Percentiles rank a stretch among this genome's conserved stretches.
Conservation (phyloP, 1,139 yeast genomes). For the Blastobotrys persicus region DNA sequence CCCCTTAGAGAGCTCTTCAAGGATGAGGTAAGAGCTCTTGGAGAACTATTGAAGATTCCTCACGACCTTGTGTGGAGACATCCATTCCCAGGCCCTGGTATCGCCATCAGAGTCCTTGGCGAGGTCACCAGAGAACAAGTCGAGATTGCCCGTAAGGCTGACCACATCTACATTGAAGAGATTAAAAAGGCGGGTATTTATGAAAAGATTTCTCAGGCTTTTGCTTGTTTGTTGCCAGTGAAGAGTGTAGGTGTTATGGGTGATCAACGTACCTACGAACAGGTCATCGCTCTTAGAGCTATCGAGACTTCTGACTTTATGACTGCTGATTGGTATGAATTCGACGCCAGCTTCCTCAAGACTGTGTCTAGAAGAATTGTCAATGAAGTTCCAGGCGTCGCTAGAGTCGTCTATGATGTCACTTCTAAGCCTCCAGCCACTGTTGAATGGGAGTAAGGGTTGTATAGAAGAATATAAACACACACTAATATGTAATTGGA, state of each 20-base stretch:
- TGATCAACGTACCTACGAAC: conserved; percentile 98
- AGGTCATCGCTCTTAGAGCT: conserved; percentile 97
- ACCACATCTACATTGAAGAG: conserved; percentile 91
- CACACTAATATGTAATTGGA: neutral
- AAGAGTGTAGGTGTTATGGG: conserved; percentile 99
- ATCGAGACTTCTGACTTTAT: conserved; percentile 96
- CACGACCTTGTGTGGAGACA: conserved; percentile 99
- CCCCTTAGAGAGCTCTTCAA: conserved; percentile 97
- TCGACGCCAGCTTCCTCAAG: conserved; percentile 90
- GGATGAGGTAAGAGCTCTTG: conserved; percentile 96
- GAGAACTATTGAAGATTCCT: conserved; percentile 92
- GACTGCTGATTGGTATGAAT: conserved; percentile 99
- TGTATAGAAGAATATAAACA: neutral
- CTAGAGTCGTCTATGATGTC: conserved; percentile 97
- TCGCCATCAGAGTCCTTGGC: conserved; percentile 96
- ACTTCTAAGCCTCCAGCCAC: conserved; percentile 99
- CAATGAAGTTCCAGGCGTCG: conserved; percentile 98
- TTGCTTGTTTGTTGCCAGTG: conserved; percentile 95
- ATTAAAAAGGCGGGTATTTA: conserved; percentile 90
- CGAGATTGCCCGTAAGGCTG: conserved; percentile 96
- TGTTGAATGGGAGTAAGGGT: conserved; percentile 90
- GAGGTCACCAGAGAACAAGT: conserved; percentile 93
- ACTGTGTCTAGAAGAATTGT: conserved; percentile 93
- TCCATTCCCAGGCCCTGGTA: conserved; percentile 99
- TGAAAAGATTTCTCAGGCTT: conserved; percentile 92